Evolutionary conservation across 768 basidiomycete species (phyloP), one percentile per base, ranked within the genome.

Genomic region (Suillus luteus): DNA sequence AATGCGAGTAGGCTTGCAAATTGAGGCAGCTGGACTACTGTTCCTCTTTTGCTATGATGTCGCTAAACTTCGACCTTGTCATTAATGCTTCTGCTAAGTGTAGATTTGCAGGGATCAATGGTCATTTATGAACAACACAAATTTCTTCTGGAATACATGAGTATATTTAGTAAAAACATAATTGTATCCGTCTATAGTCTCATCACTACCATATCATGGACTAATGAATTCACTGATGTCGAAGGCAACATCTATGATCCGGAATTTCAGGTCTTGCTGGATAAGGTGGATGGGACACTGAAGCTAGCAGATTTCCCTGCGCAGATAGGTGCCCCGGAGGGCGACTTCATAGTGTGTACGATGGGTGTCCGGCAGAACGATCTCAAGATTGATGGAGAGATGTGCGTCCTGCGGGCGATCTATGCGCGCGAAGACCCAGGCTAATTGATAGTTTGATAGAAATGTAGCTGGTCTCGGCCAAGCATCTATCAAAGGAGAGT

Each of bases 181-280:
- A 38, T 38, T 38, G 11, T 38, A 38, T 38, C 38, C 3, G 11
- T 38, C 11, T 38, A 38, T 38, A 38, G 31, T 31, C 31, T 31
- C 31, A 31, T 31, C 31, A 31, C 31, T 31, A 31, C 31, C 31
- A 31, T 31, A 31, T 31, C 31, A 31, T 4, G 38, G 38, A 38
- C 38, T 38, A 1, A 38, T 38, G 38, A 12, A 3, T 38, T 38
- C 38, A 38, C 38, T 38, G 38, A 38, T 38, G 38, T 67, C 1
- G 71, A 75, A 1, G 73, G 73, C 9, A 76, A 74, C 41, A 71
- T 76, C 59, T 76, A 76, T 35, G 63, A 68, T 15, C 60, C 59
- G 1, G 52, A 65, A 0, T 66, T 59, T 24, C 68, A 65, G 11
- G 24, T 59, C 14, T 31, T 48, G 12, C 62, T 69, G 31, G 51